phyloP scores from a whole-genome alignment of 2,329 filamentous ascomycete genomes.

The Neonectria sp. region DNA sequence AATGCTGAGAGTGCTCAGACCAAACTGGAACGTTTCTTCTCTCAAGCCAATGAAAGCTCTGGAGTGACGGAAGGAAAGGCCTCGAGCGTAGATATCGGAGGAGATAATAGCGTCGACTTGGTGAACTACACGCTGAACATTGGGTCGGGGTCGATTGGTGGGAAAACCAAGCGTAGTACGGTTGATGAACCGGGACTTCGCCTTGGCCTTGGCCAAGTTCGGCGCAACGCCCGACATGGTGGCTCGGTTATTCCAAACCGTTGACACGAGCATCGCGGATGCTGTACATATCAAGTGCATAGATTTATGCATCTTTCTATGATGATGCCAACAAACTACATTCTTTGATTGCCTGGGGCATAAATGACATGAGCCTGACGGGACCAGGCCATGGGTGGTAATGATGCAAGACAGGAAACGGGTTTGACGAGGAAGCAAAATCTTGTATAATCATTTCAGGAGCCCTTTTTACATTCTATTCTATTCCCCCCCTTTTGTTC shows the following conservation, averaged over 20 bases:
- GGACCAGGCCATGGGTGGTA: conserved; percentile 39
- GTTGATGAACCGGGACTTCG: conserved; percentile 9
- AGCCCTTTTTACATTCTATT: conserved; percentile 40
- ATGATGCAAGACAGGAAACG: conserved; percentile 38
- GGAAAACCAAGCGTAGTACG: conserved; percentile 41
- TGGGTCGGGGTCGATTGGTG: conserved; percentile 49
- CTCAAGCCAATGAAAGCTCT: conserved; percentile 50
- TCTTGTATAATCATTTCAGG: conserved; percentile 46
- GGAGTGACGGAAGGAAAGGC: conserved; percentile 56
- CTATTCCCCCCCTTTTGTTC: conserved; percentile 37
- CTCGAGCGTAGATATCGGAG: conserved; percentile 59
- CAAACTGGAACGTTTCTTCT: conserved; percentile 70
- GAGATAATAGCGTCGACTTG: conserved; percentile 65
- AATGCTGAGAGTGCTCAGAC: conserved; percentile 69
- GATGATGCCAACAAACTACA: conserved; percentile 32
- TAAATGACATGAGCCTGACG: conserved; percentile 25
- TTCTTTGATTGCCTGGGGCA: conserved; percentile 29
- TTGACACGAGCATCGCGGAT: conserved; percentile 10
- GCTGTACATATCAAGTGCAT: conserved; percentile 45
- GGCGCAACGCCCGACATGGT: conserved; percentile 27
- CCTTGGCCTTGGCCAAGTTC: conserved; percentile 9
- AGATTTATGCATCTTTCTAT: conserved; percentile 37
- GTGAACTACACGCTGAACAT: conserved; percentile 62
- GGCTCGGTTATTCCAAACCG: conserved; percentile 18
- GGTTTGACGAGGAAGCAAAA: conserved; percentile 38